Percentiles rank a stretch among this genome's conserved stretches.
phyloP scores from a whole-genome alignment of 75 land plant species.

The Pinus albicaulis region DNA sequence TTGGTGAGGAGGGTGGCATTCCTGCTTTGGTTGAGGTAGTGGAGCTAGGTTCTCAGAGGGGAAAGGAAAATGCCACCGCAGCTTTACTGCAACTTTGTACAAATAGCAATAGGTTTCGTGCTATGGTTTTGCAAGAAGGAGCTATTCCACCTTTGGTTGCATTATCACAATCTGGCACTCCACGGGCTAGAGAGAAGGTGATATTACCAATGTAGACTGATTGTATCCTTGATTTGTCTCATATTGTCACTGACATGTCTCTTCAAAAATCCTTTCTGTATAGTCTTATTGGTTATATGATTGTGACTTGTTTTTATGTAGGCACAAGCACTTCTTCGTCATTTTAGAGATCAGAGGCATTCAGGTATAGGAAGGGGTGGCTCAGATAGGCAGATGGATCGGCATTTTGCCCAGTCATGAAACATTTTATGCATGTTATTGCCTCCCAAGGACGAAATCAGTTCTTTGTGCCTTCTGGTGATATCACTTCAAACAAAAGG shows the following conservation, averaged over 20 bases:
- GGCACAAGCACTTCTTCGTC: slow-evolving; percentile 85
- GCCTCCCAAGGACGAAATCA: not conserved
- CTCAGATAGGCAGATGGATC: slow-evolving; percentile 6
- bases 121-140: slow-evolving; percentile 88
- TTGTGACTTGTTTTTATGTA: slow-evolving; percentile 18
- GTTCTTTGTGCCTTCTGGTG: slow-evolving; percentile 6
- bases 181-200: slow-evolving; percentile 98
- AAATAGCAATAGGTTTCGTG: slow-evolving; percentile 61
- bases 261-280: not conserved
- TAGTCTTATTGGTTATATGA: slow-evolving; percentile 4
- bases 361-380: slow-evolving; percentile 33
- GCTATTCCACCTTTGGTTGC: slow-evolving; percentile 92
- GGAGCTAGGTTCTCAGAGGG: slow-evolving; percentile 57
- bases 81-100: slow-evolving; percentile 57
- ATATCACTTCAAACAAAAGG: not conserved
- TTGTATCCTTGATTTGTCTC: not conserved
- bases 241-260: not conserved
- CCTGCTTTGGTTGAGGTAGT: slow-evolving; percentile 65
- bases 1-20: slow-evolving; percentile 62
- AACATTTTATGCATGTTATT: not conserved
- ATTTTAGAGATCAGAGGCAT: slow-evolving; percentile 78
- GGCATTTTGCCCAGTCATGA: not conserved
- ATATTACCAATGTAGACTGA: not conserved
- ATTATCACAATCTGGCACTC: slow-evolving; percentile 82
- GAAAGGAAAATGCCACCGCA: slow-evolving; percentile 67